Conservation (phyloP, 805 yeast genomes). For the Spathaspora hagerdaliae region DNA sequence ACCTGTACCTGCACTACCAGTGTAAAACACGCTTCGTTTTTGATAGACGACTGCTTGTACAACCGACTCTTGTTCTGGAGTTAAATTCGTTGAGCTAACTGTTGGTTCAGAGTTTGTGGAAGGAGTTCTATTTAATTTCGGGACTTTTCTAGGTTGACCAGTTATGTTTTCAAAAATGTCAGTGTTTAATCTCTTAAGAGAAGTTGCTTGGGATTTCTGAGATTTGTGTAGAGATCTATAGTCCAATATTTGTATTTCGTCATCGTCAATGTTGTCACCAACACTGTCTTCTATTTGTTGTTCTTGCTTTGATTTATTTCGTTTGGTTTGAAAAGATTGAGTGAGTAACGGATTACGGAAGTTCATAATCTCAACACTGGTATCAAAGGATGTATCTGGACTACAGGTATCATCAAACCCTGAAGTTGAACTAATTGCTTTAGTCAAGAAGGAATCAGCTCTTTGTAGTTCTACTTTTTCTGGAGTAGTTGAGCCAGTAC, state of each 20-base stretch:
- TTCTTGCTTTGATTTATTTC: neutral
- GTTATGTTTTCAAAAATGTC: constrained; percentile 15
- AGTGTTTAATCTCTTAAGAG: constrained; percentile 16
- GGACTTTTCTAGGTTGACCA: constrained; percentile 20
- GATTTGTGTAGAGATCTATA: neutral
- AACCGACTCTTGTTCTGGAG: constrained; percentile 45
- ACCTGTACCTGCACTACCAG: constrained; percentile 90
- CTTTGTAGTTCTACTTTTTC: constrained; percentile 6
- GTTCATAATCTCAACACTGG: constrained; percentile 32
- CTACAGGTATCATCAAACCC: constrained; percentile 25
- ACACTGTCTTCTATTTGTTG: neutral
- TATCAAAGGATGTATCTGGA: constrained; percentile 34
- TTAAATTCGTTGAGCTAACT: constrained; percentile 8
- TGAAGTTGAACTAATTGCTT: constrained; percentile 12
- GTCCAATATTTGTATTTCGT: neutral
- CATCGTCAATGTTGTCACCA: neutral
- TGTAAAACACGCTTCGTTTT: constrained; percentile 59
- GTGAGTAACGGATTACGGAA: constrained; percentile 25
- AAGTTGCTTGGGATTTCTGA: constrained; percentile 1
- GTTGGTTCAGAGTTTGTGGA: neutral
- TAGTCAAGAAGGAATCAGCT: constrained; percentile 18
- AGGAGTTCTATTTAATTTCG: constrained; percentile 8
- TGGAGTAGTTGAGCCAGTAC: too few relatives aligned
- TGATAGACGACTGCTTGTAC: constrained; percentile 48
- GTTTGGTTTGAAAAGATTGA: neutral